Evolutionary conservation across 495 filamentous ascomycete species (phyloP).

Genomic region (Hyaloscypha variabilis): DNA sequence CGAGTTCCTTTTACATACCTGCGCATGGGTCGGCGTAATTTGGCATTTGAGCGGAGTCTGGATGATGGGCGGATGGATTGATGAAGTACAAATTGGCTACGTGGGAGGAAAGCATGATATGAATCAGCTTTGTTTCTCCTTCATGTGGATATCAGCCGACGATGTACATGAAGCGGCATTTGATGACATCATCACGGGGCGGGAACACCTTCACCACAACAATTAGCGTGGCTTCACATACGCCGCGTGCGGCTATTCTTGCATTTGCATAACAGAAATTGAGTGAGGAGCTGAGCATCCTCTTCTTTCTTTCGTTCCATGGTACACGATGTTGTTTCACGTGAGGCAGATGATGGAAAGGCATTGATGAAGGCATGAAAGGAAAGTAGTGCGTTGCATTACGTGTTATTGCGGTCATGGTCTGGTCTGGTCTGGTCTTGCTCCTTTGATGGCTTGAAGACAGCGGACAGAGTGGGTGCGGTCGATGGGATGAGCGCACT

Average conservation of each 20-base stretch:
- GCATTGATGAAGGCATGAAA: not conserved
- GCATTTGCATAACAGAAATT: slow-evolving; percentile 2
- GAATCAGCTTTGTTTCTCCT: not conserved
- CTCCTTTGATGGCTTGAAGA: not conserved
- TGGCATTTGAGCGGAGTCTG: slow-evolving; percentile 32
- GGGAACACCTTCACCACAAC: not conserved
- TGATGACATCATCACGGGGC: not conserved
- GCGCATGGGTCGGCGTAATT: slow-evolving; percentile 29
- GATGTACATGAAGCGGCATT: not conserved
- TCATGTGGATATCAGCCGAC: slow-evolving; percentile 5
- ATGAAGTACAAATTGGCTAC: slow-evolving; percentile 13
- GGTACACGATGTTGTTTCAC: not conserved
- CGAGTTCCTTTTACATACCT: slow-evolving; percentile 25
- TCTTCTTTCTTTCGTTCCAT: slow-evolving; percentile 1
- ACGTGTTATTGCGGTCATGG: not conserved
- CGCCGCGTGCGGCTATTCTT: not conserved
- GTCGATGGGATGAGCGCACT: not conserved
- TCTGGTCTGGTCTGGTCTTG: not conserved
- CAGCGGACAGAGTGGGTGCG: not conserved
- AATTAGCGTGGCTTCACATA: not conserved
- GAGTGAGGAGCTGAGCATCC: slow-evolving; percentile 2
- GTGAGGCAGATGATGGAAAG: not conserved
- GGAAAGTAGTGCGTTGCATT: not conserved
- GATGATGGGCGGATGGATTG: slow-evolving; percentile 13
- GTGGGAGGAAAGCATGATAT: not conserved